Percentiles rank a stretch among this genome's conserved stretches.
Evolutionary conservation across 306 rosid genomes (phyloP).

Genomic region (Lathyrus oleraceus): DNA sequence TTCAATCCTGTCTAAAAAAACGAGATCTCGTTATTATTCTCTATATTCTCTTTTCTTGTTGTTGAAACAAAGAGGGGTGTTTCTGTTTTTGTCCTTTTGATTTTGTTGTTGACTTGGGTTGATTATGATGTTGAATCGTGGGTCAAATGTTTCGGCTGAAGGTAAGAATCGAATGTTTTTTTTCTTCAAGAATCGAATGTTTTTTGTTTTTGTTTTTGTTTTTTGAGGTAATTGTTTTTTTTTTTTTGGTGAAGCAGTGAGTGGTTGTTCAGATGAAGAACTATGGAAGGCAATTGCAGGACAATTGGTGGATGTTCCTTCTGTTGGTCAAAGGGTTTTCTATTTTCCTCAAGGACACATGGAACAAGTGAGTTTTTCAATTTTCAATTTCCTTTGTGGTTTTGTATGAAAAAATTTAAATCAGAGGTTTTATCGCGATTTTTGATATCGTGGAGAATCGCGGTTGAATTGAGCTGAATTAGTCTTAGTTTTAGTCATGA

Average conservation of each 20-base stretch:
- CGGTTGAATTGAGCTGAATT: neutral
- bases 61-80: neutral
- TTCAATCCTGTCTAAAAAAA: neutral
- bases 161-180: conserved; percentile 44
- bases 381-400: neutral
- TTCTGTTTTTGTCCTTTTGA: neutral
- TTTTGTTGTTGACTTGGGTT: conserved; percentile 39
- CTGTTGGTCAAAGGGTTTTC: conserved; percentile 57
- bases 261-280: conserved; percentile 56
- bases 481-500: neutral
- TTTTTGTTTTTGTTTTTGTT: neutral
- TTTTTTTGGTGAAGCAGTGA: conserved; percentile 5
- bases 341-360: conserved; percentile 96
- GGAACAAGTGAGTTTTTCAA: conserved; percentile 68
- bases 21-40: conserved; percentile 32
- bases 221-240: neutral
- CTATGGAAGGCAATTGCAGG: conserved; percentile 88
- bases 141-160: conserved; percentile 51
- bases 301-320: conserved; percentile 87
- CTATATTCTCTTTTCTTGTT: neutral
- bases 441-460: neutral
- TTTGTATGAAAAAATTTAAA: neutral
- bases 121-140: conserved; percentile 66
- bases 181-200: neutral
- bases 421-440: neutral